Evolutionary conservation across 371 early-diverging fungal genomes (phyloP).

Genomic region (Umbelopsis sp.): DNA sequence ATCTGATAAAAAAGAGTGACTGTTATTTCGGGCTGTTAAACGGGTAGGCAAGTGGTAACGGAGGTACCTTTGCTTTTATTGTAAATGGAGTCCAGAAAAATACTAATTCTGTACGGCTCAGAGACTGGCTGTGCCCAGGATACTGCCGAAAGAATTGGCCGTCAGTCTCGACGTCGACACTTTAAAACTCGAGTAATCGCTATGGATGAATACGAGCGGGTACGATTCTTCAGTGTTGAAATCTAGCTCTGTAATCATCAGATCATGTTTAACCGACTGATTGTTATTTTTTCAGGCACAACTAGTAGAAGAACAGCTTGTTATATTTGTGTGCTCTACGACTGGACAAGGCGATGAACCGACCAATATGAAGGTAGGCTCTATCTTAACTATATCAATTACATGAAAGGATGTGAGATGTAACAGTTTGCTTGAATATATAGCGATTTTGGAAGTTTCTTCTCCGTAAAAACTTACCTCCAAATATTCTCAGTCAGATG

Average conservation of each 20-base stretch:
- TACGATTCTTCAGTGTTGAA: slow-evolving; percentile 23
- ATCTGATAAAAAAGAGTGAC: too few relatives aligned
- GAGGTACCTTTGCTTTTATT: too few relatives aligned
- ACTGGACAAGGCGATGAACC: slow-evolving; percentile 96
- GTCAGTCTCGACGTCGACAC: slow-evolving; percentile 81
- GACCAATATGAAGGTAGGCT: slow-evolving; percentile 84
- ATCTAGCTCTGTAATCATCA: not conserved
- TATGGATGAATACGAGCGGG: slow-evolving; percentile 83
- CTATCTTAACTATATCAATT: not conserved
- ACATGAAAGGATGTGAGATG: not conserved
- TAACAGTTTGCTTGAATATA: not conserved
- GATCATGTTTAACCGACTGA: not conserved
- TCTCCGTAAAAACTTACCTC: slow-evolving; percentile 77
- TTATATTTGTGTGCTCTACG: slow-evolving; percentile 90
- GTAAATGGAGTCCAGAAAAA: slow-evolving; percentile 15
- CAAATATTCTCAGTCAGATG: slow-evolving; percentile 65
- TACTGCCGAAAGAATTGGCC: slow-evolving; percentile 74
- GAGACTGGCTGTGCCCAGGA: slow-evolving; percentile 88
- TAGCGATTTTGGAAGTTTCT: slow-evolving; percentile 88
- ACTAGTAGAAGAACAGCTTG: slow-evolving; percentile 65
- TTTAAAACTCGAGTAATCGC: slow-evolving; percentile 63
- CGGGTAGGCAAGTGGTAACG: too few relatives aligned
- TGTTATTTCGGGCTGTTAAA: too few relatives aligned
- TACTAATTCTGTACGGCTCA: slow-evolving; percentile 81
- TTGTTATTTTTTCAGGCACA: slow-evolving; percentile 42